Base-by-base conservation (phyloP, 768 basidiomycete species). In the Pleurotus djamor region DNA sequence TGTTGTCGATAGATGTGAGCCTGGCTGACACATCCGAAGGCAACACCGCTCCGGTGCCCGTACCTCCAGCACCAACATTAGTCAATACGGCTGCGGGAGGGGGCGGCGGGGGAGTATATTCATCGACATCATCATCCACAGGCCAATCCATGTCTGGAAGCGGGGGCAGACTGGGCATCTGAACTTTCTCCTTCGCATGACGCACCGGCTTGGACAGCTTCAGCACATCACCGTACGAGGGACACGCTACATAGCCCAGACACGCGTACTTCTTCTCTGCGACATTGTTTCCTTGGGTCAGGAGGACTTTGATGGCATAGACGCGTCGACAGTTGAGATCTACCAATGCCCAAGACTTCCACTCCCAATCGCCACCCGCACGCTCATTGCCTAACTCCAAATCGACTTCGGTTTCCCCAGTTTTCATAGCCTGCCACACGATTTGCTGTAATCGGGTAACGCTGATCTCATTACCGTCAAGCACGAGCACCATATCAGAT, bases 251-350 rank as follows among this genome's bases (percentile, higher is more conserved):
- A 58, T 78, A 76, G 14, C 72, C 74, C 28, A 76, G 37, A 51
- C 69, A 75, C 5, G 68, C 74, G 21, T 69, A 66, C 34, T 65
- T 65, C 55, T 73, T 72, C 54, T 62, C 64, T 0, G 60, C 47
- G 2, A 67, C 68, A 16, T 59, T 64, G 13, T 66, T 65, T 5
- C 71, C 69, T 62, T 75, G 69, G 14, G 67, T 65, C 33, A 78
- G 37, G 36, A 76, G 64, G 35, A 78, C 66, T 60, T 78, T 78
- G 68, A 78, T 71, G 2, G 73, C 76, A 45, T 78, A 78, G 5
- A 78, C 73, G 0, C 72, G 64, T 14, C 71, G 68, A 60, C 76
- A 78, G 14, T 74, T 74, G 32, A 74, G 68, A 56, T 78, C 76
- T 32, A 78, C 67, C 41, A 78, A 63, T 4, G 75, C 76, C 67